Percentiles rank a stretch among this genome's conserved stretches.
phyloP scores from a whole-genome alignment of 208 protist genomes.

The Wallacemonas sp. region DNA sequence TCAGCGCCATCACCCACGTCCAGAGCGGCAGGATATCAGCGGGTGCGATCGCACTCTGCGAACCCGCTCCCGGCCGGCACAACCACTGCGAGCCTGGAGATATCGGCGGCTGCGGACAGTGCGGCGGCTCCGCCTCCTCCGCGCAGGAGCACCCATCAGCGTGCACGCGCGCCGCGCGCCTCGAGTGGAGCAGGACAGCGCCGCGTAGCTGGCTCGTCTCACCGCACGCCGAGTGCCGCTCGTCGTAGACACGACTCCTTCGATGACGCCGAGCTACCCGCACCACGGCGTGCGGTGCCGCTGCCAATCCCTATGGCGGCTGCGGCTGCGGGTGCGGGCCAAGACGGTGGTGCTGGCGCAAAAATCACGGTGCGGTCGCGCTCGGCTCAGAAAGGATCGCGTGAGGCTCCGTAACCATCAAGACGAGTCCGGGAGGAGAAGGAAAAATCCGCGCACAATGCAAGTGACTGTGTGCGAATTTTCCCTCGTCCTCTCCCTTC shows the following conservation, averaged over 20 bases:
- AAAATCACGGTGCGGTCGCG: conserved; percentile 6
- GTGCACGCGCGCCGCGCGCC: background rate
- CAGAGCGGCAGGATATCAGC: conserved; percentile 3
- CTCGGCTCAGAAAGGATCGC: background rate
- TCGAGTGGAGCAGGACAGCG: background rate
- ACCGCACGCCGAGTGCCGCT: background rate
- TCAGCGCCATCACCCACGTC: background rate
- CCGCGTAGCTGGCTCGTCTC: background rate
- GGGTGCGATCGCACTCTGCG: conserved; percentile 1
- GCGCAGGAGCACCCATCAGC: too few species aligned
- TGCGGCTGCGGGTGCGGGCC: background rate
- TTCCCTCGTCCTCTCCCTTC: background rate
- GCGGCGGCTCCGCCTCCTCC: too few species aligned
- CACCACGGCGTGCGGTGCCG: background rate
- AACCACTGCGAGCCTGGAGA: background rate
- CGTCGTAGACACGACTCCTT: background rate
- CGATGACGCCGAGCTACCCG: background rate
- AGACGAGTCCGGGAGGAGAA: background rate
- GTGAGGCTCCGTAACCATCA: background rate
- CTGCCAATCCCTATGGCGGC: background rate
- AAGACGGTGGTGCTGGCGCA: background rate
- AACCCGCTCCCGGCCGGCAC: background rate
- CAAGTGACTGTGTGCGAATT: background rate
- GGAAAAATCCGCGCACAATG: background rate
- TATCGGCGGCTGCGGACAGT: background rate